Conservation (phyloP, 257 asterid genomes). For the Misopates orontium region DNA sequence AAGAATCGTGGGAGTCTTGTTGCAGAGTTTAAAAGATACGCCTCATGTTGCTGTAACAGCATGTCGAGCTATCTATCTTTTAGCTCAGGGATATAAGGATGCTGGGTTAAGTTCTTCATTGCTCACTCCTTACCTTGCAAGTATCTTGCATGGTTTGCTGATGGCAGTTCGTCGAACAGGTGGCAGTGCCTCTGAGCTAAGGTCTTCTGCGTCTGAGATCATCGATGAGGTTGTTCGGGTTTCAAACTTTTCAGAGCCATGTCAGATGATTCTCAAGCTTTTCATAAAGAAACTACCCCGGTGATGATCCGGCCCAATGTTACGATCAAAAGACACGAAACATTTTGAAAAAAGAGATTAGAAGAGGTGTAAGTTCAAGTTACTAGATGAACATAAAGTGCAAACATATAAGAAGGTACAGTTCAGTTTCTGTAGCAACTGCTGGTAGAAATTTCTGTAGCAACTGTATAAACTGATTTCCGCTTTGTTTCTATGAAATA, state of each 20-base stretch:
- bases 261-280: slow-evolving; percentile 58
- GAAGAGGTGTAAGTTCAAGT: too few species aligned
- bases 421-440: too few species aligned
- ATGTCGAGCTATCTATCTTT: slow-evolving; percentile 81
- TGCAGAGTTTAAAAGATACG: slow-evolving; percentile 65
- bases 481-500: slow-evolving; percentile 1
- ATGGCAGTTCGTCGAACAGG: slow-evolving; percentile 70
- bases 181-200: slow-evolving; percentile 63
- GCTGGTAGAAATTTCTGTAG: too few species aligned
- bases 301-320: too few species aligned
- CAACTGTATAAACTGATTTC: slow-evolving; percentile 11
- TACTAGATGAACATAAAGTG: too few species aligned
- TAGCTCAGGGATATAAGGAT: slow-evolving; percentile 87
- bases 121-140: slow-evolving; percentile 66
- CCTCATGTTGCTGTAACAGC: slow-evolving; percentile 82
- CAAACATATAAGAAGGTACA: too few species aligned
- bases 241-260: slow-evolving; percentile 63
- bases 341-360: too few species aligned
- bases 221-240: slow-evolving; percentile 74
- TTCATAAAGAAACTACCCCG: too few species aligned
- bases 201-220: slow-evolving; percentile 73
- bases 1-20: slow-evolving; percentile 49
- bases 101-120: slow-evolving; percentile 60
- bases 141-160: slow-evolving; percentile 54
- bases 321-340: too few species aligned